These are phyloP conservation scores for Carallia pectinifolia DNA, from an alignment of 345 rosid species.

Conservation along the genomic window DNA sequence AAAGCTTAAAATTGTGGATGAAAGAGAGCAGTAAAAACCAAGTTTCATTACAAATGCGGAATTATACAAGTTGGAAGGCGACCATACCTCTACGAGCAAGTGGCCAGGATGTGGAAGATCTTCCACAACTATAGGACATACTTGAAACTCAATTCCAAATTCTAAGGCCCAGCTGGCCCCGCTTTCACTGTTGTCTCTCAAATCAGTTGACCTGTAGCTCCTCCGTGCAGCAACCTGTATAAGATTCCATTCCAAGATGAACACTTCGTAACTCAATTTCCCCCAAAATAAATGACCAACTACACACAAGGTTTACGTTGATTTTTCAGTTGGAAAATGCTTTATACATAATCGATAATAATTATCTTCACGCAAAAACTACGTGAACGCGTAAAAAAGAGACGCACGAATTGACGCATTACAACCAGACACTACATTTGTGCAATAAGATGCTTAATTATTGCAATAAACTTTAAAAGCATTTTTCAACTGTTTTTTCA, in stretches of 20 bases:
- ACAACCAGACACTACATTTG: no score
- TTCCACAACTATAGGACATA: slow-evolving; percentile 61
- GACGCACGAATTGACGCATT: no score
- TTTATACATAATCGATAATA: no score
- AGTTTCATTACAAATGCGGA: background rate
- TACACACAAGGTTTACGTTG: no score
- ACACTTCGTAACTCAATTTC: no score
- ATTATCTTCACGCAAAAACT: no score
- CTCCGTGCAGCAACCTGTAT: slow-evolving; percentile 29
- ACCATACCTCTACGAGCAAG: slow-evolving; percentile 54
- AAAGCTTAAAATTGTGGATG: background rate
- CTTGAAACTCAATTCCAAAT: slow-evolving; percentile 35
- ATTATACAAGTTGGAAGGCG: background rate
- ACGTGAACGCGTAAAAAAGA: no score
- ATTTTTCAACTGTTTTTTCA: no score
- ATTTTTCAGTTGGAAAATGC: no score
- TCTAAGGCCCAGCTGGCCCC: slow-evolving; percentile 53
- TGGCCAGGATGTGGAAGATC: slow-evolving; percentile 57
- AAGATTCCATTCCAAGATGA: background rate
- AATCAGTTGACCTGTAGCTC: slow-evolving; percentile 29
- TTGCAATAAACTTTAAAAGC: no score
- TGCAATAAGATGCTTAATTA: no score
- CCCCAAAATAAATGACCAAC: no score
- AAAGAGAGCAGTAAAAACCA: background rate
- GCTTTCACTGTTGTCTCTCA: slow-evolving; percentile 16